phyloP scores from a whole-genome alignment of 2,329 filamentous ascomycete genomes.

The Botrytis galanthina region DNA sequence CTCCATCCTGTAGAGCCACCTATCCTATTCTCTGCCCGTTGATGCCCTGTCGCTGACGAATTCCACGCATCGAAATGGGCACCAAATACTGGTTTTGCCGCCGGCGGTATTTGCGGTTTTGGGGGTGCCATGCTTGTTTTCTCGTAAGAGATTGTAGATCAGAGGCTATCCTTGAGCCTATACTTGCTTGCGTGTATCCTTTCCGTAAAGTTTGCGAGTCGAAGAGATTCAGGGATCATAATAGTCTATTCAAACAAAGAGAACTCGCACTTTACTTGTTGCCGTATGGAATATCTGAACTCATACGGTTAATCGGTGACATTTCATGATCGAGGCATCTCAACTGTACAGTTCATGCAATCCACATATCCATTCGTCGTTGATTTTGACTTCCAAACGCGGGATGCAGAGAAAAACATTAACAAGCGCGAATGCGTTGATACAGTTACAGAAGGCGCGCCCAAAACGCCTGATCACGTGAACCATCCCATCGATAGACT shows the following conservation, averaged over 20 bases:
- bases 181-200: neutral
- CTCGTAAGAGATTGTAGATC: neutral
- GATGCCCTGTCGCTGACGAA: slow-evolving; percentile 73
- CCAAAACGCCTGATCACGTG: slow-evolving; percentile 19
- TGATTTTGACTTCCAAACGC: neutral
- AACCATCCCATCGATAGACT: neutral
- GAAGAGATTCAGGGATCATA: neutral
- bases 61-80: slow-evolving; percentile 67
- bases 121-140: slow-evolving; percentile 28
- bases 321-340: neutral
- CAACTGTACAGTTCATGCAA: neutral
- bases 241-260: slow-evolving; percentile 8
- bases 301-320: neutral
- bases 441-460: slow-evolving; percentile 20
- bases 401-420: neutral
- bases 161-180: slow-evolving; percentile 7
- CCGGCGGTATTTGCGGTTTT: slow-evolving; percentile 28
- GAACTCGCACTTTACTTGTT: neutral
- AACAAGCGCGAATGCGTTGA: slow-evolving; percentile 12
- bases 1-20: slow-evolving; percentile 68
- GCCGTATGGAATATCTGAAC: neutral
- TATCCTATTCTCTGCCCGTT: slow-evolving; percentile 66
- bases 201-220: slow-evolving; percentile 3
- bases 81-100: slow-evolving; percentile 42
- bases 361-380: neutral